These are phyloP conservation scores for Volvox africanus DNA, from an alignment of 139 green algal species.

Conservation along the genomic window DNA sequence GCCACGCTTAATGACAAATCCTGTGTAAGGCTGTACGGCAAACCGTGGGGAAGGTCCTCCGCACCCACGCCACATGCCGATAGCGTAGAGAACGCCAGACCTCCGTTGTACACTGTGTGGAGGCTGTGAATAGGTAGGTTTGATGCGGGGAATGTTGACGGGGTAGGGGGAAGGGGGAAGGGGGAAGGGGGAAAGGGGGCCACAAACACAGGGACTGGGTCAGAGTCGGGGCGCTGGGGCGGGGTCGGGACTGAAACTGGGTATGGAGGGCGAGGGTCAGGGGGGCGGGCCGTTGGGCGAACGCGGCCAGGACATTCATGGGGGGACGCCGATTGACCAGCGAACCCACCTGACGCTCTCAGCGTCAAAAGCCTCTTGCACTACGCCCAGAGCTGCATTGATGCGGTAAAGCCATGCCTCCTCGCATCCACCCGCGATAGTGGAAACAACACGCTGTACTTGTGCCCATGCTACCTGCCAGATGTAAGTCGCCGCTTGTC, in stretches of 20 bases:
- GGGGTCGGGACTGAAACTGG: too few relatives aligned
- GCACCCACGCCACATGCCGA: neutral
- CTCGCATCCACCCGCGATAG: neutral
- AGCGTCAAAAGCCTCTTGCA: neutral
- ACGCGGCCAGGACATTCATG: too few relatives aligned
- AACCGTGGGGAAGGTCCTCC: neutral
- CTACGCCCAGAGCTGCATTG: neutral
- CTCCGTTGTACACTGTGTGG: neutral
- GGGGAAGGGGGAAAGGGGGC: neutral
- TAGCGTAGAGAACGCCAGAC: neutral
- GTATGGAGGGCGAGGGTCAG: too few relatives aligned
- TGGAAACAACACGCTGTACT: neutral
- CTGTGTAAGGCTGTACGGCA: neutral
- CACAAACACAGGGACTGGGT: neutral
- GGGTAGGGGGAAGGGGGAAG: neutral
- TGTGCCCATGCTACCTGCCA: neutral
- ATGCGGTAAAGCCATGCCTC: conserved; percentile 22
- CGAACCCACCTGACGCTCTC: conserved; percentile 10
- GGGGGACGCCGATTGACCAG: too few relatives aligned
- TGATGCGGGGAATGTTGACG: neutral
- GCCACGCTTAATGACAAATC: neutral
- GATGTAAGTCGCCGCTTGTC: neutral
- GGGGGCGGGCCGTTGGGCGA: too few relatives aligned
- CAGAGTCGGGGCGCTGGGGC: neutral
- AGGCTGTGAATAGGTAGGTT: neutral